Conservation (phyloP, 2,329 filamentous ascomycete species). For the Neonectria sp. region DNA sequence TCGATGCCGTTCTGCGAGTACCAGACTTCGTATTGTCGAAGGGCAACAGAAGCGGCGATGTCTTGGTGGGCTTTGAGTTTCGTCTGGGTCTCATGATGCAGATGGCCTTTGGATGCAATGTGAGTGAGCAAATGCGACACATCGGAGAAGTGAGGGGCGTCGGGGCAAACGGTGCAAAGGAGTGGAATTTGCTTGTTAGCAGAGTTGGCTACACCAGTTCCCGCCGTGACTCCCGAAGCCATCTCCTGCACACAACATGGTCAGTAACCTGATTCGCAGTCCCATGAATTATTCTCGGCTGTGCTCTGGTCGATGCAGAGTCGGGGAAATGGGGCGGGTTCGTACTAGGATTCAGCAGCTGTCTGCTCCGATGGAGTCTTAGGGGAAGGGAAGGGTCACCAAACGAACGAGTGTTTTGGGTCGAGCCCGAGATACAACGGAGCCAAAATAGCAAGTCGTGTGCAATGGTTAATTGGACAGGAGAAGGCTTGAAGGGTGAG, state of each 20-base stretch:
- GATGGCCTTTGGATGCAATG: slow-evolving; percentile 91
- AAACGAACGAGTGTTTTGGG: slow-evolving; percentile 33
- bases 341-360: slow-evolving; percentile 19
- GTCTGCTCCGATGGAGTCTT: slow-evolving; percentile 16
- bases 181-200: slow-evolving; percentile 71
- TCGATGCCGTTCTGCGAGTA: slow-evolving; percentile 81
- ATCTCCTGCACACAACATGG: slow-evolving; percentile 52
- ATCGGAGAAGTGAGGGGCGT: slow-evolving; percentile 86
- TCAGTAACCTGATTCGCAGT: slow-evolving; percentile 35
- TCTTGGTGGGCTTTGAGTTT: slow-evolving; percentile 81
- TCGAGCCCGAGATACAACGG: slow-evolving; percentile 41
- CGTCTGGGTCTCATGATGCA: slow-evolving; percentile 86
- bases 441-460: slow-evolving; percentile 44
- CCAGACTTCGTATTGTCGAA: slow-evolving; percentile 84
- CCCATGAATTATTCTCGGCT: background rate
- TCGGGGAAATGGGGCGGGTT: slow-evolving; percentile 6
- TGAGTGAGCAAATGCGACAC: slow-evolving; percentile 94
- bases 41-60: slow-evolving; percentile 70
- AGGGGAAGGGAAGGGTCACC: slow-evolving; percentile 48
- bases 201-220: slow-evolving; percentile 39
- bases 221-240: slow-evolving; percentile 50
- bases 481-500: slow-evolving; percentile 40
- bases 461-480: slow-evolving; percentile 27
- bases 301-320: background rate
- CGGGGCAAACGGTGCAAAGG: slow-evolving; percentile 87